A percentile compares a stretch with the other conserved stretches of the same genome.
phyloP scores from a whole-genome alignment of 139 green algal genomes.

The Tetraselmis striata region DNA sequence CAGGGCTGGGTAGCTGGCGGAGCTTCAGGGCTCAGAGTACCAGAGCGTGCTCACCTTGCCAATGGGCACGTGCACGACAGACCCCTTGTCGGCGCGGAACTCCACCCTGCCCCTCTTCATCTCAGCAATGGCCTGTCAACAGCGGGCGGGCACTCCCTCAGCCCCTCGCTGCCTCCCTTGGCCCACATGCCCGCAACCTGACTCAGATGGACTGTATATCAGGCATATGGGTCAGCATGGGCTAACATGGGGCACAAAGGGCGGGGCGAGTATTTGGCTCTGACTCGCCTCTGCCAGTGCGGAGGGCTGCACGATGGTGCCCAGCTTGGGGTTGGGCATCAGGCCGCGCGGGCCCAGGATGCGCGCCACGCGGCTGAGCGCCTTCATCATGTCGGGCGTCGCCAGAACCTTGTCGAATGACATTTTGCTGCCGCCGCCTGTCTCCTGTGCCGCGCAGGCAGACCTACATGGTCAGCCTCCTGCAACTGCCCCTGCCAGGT shows the following conservation, averaged over 20 bases:
- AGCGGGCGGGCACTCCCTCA: neutral
- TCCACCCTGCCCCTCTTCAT: constrained; percentile 71
- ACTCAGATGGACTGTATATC: too few relatives aligned
- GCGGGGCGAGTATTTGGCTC: too few relatives aligned
- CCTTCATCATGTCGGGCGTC: constrained; percentile 80
- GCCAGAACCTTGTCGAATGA: constrained; percentile 62
- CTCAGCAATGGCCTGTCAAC: constrained; percentile 42
- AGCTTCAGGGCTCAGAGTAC: too few relatives aligned
- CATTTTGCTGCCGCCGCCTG: constrained; percentile 28
- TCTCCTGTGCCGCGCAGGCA: neutral
- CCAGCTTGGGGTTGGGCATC: constrained; percentile 95
- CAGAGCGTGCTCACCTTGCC: constrained; percentile 49
- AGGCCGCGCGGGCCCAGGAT: constrained; percentile 86
- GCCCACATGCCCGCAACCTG: neutral
- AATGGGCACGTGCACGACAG: constrained; percentile 64
- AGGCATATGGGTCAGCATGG: neutral
- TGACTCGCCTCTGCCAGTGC: neutral
- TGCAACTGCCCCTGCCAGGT: too few relatives aligned
- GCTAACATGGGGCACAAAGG: too few relatives aligned
- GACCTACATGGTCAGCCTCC: too few relatives aligned
- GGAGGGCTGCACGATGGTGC: neutral
- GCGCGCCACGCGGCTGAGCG: constrained; percentile 56
- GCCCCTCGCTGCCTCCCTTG: neutral
- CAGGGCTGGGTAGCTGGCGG: too few relatives aligned
- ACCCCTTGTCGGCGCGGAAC: constrained; percentile 71